Conservation (phyloP, 2,329 filamentous ascomycete genomes). For the Pyricularia grisea region DNA sequence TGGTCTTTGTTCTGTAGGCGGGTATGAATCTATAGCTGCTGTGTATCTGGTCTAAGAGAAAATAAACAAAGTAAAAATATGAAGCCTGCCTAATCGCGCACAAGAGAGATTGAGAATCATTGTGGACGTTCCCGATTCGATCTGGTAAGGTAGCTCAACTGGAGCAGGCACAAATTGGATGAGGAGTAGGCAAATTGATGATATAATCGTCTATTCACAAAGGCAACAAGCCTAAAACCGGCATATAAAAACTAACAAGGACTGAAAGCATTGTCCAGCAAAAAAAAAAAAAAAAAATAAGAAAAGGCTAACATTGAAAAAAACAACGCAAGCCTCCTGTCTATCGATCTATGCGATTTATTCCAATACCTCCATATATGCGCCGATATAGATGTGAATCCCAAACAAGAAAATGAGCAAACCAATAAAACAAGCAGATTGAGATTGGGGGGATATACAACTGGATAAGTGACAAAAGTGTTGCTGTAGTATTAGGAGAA, state of each 20-base stretch:
- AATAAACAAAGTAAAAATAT: background rate
- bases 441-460: background rate
- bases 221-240: too few species aligned
- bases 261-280: background rate
- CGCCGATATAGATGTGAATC: background rate
- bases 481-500: background rate
- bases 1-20: background rate
- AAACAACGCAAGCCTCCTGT: background rate
- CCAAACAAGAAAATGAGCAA: background rate
- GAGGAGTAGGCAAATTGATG: too few species aligned
- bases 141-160: too few species aligned
- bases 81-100: background rate
- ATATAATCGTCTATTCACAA: too few species aligned
- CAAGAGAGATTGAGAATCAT: background rate
- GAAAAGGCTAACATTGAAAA: background rate
- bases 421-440: background rate
- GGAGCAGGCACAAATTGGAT: too few species aligned
- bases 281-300: background rate
- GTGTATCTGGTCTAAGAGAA: background rate
- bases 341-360: background rate
- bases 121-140: background rate
- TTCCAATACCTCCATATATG: background rate
- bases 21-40: background rate
- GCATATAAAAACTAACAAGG: background rate
- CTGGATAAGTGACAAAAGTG: background rate